These are phyloP conservation scores for Neofusicoccum cordaticola DNA, from an alignment of 2,329 filamentous ascomycete genomes.

Conservation along the genomic window DNA sequence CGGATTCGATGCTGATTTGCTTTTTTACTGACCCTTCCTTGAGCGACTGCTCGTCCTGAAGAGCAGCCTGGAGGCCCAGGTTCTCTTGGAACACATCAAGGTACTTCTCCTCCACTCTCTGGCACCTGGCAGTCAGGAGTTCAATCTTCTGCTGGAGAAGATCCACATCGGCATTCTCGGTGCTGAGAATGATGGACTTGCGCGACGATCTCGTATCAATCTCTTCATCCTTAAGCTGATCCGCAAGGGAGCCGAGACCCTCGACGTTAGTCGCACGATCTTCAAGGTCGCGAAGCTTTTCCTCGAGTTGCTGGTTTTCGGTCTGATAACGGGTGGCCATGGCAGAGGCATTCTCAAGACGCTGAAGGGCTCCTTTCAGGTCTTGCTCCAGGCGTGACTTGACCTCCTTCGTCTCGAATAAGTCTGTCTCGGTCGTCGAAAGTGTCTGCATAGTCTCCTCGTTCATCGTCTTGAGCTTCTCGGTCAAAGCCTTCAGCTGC, in stretches of 20 bases:
- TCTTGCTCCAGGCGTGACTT: conserved; percentile 49
- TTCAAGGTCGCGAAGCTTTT: conserved; percentile 42
- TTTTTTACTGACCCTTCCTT: conserved; percentile 26
- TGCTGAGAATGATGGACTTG: conserved; percentile 13
- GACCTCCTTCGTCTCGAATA: conserved; percentile 50
- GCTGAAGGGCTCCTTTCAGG: conserved; percentile 45
- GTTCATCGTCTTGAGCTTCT: conserved; percentile 48
- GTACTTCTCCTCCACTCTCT: conserved; percentile 39
- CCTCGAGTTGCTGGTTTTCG: conserved; percentile 46
- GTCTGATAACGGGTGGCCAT: conserved; percentile 49
- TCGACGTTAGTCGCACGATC: conserved; percentile 19
- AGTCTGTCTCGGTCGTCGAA: conserved; percentile 50
- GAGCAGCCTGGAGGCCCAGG: conserved; percentile 35
- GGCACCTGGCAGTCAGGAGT: conserved; percentile 34
- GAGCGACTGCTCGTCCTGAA: conserved; percentile 31
- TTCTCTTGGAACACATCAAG: conserved; percentile 43
- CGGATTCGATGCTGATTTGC: conserved; percentile 23
- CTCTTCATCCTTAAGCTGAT: conserved; percentile 32
- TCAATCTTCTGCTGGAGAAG: conserved; percentile 42
- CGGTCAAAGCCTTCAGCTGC: conserved; percentile 43
- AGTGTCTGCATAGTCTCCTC: conserved; percentile 51
- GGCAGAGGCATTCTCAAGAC: conserved; percentile 47
- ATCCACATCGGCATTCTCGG: conserved; percentile 24
- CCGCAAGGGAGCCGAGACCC: conserved; percentile 34
- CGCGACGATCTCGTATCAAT: not conserved